A percentile compares a stretch with the other conserved stretches of the same genome.
Evolutionary conservation across 352 stramenopile genomes (phyloP).

Genomic region (Phytopythium boreale): DNA sequence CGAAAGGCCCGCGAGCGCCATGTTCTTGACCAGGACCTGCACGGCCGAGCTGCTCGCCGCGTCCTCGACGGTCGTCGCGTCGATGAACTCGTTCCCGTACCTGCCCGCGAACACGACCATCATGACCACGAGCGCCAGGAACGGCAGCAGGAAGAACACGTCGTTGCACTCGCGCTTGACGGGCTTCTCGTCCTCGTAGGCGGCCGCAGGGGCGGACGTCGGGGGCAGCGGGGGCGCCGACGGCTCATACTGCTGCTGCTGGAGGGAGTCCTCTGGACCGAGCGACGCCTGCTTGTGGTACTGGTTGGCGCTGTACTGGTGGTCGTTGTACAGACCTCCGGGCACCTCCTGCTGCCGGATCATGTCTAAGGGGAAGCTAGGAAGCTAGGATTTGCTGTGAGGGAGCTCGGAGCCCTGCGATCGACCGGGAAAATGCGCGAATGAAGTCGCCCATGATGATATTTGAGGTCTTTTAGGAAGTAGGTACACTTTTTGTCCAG

Average conservation of each 20-base stretch:
- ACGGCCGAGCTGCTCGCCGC: slow-evolving; percentile 41
- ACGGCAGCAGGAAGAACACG: slow-evolving; percentile 68
- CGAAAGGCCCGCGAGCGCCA: slow-evolving; percentile 45
- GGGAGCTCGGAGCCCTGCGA: too few species aligned
- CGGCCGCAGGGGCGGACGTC: slow-evolving; percentile 9
- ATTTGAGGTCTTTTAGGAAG: too few species aligned
- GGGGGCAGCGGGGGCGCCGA: slow-evolving; percentile 2
- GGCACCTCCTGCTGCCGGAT: neutral
- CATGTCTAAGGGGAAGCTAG: too few species aligned
- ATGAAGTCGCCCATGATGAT: neutral
- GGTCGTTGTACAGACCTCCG: neutral
- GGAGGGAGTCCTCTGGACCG: neutral
- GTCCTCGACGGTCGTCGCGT: slow-evolving; percentile 41
- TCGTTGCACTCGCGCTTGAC: slow-evolving; percentile 65
- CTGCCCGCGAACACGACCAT: slow-evolving; percentile 44
- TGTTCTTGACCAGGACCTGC: slow-evolving; percentile 52
- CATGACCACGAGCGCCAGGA: slow-evolving; percentile 50
- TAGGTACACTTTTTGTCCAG: too few species aligned
- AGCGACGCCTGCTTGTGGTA: slow-evolving; percentile 21
- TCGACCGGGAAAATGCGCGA: neutral
- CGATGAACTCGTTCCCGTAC: slow-evolving; percentile 65
- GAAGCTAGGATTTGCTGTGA: too few species aligned
- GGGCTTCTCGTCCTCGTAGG: slow-evolving; percentile 5
- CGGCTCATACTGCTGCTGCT: neutral
- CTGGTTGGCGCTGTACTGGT: slow-evolving; percentile 13